Percentiles rank a stretch among this genome's conserved stretches.
Conservation (phyloP, 2,329 filamentous ascomycete species). For the Clathrospora elynae region DNA sequence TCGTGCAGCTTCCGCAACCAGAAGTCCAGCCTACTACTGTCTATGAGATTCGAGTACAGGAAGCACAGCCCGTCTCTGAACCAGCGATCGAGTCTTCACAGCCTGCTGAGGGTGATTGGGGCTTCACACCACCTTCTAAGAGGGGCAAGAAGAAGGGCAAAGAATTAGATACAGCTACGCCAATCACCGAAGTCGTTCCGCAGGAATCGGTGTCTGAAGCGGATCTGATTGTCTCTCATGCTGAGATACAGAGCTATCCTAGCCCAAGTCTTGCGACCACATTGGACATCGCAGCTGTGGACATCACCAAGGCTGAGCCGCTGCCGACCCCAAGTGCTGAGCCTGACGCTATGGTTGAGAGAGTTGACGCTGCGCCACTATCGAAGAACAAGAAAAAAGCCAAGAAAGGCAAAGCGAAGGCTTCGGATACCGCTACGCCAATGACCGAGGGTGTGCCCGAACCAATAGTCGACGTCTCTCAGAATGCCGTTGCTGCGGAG, state of each 20-base stretch:
- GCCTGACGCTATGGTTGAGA: background rate
- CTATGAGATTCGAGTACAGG: background rate
- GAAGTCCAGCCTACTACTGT: background rate
- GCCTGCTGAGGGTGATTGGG: conserved; percentile 10
- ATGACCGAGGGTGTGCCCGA: conserved; percentile 11
- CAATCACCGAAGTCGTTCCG: conserved; percentile 12
- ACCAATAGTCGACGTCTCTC: conserved; percentile 1
- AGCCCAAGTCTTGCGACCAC: conserved; percentile 2
- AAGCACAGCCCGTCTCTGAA: background rate
- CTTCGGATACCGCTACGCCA: conserved; percentile 22
- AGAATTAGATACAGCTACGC: conserved; percentile 16
- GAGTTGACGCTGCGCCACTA: conserved; percentile 9
- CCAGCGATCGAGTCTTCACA: background rate
- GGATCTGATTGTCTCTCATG: background rate
- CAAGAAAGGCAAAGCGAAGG: conserved; percentile 34
- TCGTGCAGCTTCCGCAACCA: background rate
- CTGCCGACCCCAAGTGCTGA: background rate
- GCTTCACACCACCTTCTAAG: conserved; percentile 12
- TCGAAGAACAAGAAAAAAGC: conserved; percentile 40
- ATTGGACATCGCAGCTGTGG: background rate
- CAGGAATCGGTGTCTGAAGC: conserved; percentile 11
- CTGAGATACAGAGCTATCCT: conserved; percentile 1
- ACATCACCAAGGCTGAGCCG: conserved; percentile 3
- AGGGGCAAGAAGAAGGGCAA: conserved; percentile 27
- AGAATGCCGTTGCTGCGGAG: conserved; percentile 1